Evolutionary conservation across 2,329 filamentous ascomycete species (phyloP), one percentile per base, ranked within the genome.

Genomic region (Sarocladium kiliense): DNA sequence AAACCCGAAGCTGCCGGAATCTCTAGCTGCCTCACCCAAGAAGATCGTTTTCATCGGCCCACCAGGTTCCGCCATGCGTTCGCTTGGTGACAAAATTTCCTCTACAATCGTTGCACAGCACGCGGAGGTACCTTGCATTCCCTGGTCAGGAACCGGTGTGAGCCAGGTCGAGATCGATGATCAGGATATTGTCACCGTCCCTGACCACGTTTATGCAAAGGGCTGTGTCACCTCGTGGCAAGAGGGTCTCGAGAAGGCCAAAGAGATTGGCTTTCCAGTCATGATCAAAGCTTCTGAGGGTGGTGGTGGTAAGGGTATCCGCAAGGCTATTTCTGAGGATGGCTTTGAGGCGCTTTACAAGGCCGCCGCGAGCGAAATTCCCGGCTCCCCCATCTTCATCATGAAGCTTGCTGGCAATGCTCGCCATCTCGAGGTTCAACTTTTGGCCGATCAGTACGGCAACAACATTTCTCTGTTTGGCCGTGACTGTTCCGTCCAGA

Each of bases 201-300:
- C 84, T 39, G 91, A 96, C 54, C 77, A 91, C 5, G 68, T 95
- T 57, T 99, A 99, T 73, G 81, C 86, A 64, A 89, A 92, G 74
- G 94, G 94, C 60, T 99, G 94, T 72, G 94, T 96, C 49, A 84
- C 84, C 68, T 91, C 89, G 21, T 91, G 91, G 73, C 78, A 96
- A 73, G 91, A 99, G 74, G 94, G 93, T 74, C 82, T 99, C 53
- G 77, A 83, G 67, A 91, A 88, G 68, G 94, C 94, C 57, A 85
- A 83, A 70, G 82, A 90, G 67, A 99, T 99, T 71, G 94, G 94
- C 62, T 99, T 99, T 78, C 94, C 94, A 16, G 89, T 99, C 78
- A 99, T 99, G 94, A 91, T 99, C 72, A 99, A 99, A 80, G 94
- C 94, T n/a, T 97, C 94, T 2, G 94, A 99, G 78, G 94, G 94